Evolutionary conservation across 768 basidiomycete genomes (phyloP).

Genomic region (Suillus spraguei): DNA sequence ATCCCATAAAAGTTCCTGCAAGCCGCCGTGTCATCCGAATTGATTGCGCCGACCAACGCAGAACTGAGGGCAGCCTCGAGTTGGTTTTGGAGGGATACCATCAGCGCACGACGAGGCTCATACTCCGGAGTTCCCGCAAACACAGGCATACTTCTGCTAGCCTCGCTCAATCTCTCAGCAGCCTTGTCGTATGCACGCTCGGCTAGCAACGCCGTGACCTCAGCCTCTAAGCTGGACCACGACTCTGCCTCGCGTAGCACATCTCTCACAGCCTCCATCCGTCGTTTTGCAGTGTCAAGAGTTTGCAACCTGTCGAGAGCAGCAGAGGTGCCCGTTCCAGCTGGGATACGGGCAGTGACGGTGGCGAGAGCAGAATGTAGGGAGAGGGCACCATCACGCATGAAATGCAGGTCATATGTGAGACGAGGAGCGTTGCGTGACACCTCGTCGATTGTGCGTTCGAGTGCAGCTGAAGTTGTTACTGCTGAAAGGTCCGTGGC

Average conservation of each 20-base stretch:
- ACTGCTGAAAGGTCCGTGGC: conserved; percentile 85
- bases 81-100: conserved; percentile 94
- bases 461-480: conserved; percentile 85
- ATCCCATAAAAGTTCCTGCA: conserved; percentile 84
- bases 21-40: conserved; percentile 68
- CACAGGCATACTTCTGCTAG: conserved; percentile 85
- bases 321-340: conserved; percentile 48
- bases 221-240: conserved; percentile 94
- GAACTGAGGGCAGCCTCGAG: conserved; percentile 91
- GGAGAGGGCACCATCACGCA: conserved; percentile 86
- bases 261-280: conserved; percentile 89
- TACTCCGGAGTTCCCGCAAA: conserved; percentile 94
- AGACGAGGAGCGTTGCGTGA: conserved; percentile 89
- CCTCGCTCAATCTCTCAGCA: conserved; percentile 89
- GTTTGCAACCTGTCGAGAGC: conserved; percentile 79
- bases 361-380: conserved; percentile 67
- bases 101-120: conserved; percentile 79
- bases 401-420: conserved; percentile 95
- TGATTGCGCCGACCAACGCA: conserved; percentile 88
- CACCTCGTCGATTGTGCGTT: conserved; percentile 90
- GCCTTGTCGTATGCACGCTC: conserved; percentile 86
- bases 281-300: conserved; percentile 79
- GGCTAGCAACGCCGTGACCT: conserved; percentile 82
- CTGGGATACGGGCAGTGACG: conserved; percentile 41
- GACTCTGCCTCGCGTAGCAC: conserved; percentile 94